phyloP scores from a whole-genome alignment of 2,329 filamentous ascomycete genomes.

The Cladobotryum protrusum region DNA sequence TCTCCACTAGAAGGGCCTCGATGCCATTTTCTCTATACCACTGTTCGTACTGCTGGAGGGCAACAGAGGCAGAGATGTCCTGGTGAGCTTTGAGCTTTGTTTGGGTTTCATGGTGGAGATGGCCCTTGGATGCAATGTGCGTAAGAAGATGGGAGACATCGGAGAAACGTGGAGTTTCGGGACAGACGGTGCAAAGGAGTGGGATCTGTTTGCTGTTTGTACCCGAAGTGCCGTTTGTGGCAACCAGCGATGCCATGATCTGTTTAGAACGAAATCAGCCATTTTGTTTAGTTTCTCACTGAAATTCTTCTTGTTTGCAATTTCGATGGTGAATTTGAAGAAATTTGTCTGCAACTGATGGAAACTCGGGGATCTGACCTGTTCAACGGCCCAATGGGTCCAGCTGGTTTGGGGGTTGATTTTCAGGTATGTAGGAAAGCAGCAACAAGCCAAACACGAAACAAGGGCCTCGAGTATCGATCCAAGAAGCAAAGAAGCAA shows the following conservation, averaged over 20 bases:
- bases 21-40: constrained; percentile 74
- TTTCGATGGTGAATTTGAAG: too few relatives aligned
- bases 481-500: constrained; percentile 21
- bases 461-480: constrained; percentile 8
- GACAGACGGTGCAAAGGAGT: constrained; percentile 77
- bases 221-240: constrained; percentile 16
- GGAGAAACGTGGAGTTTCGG: constrained; percentile 72
- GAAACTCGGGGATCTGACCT: constrained; percentile 5
- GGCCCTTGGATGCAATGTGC: constrained; percentile 88
- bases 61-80: constrained; percentile 56
- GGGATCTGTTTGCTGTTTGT: constrained; percentile 44
- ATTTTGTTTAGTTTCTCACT: neutral
- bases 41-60: constrained; percentile 62
- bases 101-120: constrained; percentile 78
- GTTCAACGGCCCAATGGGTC: constrained; percentile 3
- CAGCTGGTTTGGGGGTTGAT: constrained; percentile 3
- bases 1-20: constrained; percentile 66
- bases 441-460: constrained; percentile 18
- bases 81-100: constrained; percentile 65
- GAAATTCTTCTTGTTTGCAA: too few relatives aligned
- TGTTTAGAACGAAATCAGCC: constrained; percentile 16
- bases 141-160: constrained; percentile 89
- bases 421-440: constrained; percentile 19
- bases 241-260: constrained; percentile 32
- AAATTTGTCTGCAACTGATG: too few relatives aligned